These are phyloP conservation scores for Stachybotrys echinatus DNA, from an alignment of 2,329 filamentous ascomycete genomes.

Conservation along the genomic window DNA sequence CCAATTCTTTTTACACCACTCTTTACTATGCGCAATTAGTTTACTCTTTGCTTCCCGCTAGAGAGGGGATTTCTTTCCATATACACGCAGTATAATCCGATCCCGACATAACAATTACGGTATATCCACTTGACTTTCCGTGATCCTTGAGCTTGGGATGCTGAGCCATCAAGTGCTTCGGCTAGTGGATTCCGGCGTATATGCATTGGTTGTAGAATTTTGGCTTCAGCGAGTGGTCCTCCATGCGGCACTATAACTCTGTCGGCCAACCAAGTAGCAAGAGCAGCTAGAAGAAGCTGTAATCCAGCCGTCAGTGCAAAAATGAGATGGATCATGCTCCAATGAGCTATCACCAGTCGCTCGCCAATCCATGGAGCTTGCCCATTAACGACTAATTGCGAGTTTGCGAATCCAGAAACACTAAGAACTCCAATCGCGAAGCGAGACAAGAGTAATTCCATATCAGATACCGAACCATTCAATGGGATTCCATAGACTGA, in stretches of 20 bases:
- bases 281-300: neutral
- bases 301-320: neutral
- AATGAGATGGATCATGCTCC: neutral
- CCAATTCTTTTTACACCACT: too few species aligned
- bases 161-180: neutral
- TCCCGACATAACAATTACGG: neutral
- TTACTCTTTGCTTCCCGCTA: too few species aligned
- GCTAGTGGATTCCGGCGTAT: neutral
- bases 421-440: neutral
- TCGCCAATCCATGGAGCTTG: neutral
- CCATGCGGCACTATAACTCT: neutral
- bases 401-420: neutral
- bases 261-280: neutral
- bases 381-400: neutral
- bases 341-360: neutral
- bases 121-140: neutral
- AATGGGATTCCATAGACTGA: constrained; percentile 1
- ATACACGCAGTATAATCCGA: neutral
- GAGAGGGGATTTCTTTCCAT: too few species aligned
- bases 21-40: too few species aligned
- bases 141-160: neutral
- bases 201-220: neutral
- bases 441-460: neutral
- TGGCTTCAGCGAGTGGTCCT: neutral
- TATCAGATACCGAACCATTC: neutral